Evolutionary conservation across 345 rosid species (phyloP).

Genomic region (Mercurialis annua): DNA sequence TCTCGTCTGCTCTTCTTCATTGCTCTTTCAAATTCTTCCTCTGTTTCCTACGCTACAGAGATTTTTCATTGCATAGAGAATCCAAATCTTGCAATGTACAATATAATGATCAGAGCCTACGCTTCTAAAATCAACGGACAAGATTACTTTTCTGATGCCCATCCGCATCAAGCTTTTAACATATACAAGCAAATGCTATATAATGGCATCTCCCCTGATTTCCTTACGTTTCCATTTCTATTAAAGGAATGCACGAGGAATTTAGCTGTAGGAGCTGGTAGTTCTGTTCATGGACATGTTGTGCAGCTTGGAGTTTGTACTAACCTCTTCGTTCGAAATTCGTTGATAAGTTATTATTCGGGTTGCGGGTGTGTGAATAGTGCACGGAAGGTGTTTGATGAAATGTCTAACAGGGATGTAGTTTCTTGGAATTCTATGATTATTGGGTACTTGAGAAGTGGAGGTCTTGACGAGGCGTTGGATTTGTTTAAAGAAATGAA

Average conservation of each 20-base stretch:
- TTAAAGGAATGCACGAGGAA: slow-evolving; percentile 48
- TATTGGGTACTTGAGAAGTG: slow-evolving; percentile 47
- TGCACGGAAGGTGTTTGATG: slow-evolving; percentile 53
- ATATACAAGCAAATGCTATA: slow-evolving; percentile 45
- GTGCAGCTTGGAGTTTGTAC: slow-evolving; percentile 35
- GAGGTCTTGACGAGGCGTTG: slow-evolving; percentile 41
- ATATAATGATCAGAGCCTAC: slow-evolving; percentile 57
- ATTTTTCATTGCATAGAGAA: slow-evolving; percentile 30
- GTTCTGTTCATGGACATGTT: slow-evolving; percentile 39
- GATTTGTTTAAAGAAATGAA: slow-evolving; percentile 40
- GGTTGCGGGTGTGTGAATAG: slow-evolving; percentile 21
- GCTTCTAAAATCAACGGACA: slow-evolving; percentile 21
- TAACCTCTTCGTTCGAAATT: slow-evolving; percentile 48
- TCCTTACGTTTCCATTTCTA: slow-evolving; percentile 56
- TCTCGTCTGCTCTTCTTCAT: slow-evolving; percentile 48
- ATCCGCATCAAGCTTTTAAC: slow-evolving; percentile 15
- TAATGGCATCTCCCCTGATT: slow-evolving; percentile 41
- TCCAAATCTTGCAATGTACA: slow-evolving; percentile 36
- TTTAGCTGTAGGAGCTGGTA: slow-evolving; percentile 28
- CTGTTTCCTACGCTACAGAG: slow-evolving; percentile 39
- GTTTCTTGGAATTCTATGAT: slow-evolving; percentile 63
- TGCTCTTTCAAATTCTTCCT: slow-evolving; percentile 42
- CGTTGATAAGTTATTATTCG: slow-evolving; percentile 36
- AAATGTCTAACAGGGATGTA: slow-evolving; percentile 44
- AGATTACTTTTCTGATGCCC: neutral